Base-by-base conservation (phyloP, 75 land plant species). In the Pinus albicaulis region DNA sequence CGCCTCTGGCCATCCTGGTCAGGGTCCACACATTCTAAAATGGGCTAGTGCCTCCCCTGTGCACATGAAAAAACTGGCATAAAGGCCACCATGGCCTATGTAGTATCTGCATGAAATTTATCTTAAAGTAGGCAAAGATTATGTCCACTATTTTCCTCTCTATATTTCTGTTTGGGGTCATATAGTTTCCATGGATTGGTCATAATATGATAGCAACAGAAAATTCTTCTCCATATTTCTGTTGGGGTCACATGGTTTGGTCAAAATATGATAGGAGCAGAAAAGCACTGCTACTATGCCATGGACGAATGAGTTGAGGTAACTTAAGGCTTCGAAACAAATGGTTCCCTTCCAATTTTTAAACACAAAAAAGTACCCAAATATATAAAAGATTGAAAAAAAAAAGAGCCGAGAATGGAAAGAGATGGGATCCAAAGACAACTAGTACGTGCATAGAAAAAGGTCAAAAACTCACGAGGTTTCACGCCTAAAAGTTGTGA, bases 1-100 rank as follows among this genome's bases (percentile, higher is more conserved):
- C 48, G 25, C 57, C 76, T 53, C 81, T 71, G 17, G 76, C 85
- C 80, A 85, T 73, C 53, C 80, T 61, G 28, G 80, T 53, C 20
- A 85, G 55, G 14, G 85, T 82, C 86, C 86, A 85, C 44, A 82
- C 59, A 73, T 85, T 85, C 70, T 85, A 81, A 56, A 85, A 56
- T 5, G 85, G 86, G 56, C 86, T 83, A 11, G 86, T 85, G 22
- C 59, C 34, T 85, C 86, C 15, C 86, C 86, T 15, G 56, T 79
- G 26, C 79, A 84, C 48, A 85, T 77, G 36, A 85, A 73, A 57
- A 60, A 62, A 71, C 78, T 82, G 4, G 78, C 85, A 16, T 85
- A 85, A 19, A 74, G 53, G 3, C 69, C 86, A 2, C 86, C 85
- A 53, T 83, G 81, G 36, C 77, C 81, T 19, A 70, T 81, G 36